Percentiles rank a stretch among this genome's conserved stretches.
These are phyloP conservation scores for Hyaloperonospora brassicae DNA, from an alignment of 352 stramenopile species.

Conservation along the genomic window DNA sequence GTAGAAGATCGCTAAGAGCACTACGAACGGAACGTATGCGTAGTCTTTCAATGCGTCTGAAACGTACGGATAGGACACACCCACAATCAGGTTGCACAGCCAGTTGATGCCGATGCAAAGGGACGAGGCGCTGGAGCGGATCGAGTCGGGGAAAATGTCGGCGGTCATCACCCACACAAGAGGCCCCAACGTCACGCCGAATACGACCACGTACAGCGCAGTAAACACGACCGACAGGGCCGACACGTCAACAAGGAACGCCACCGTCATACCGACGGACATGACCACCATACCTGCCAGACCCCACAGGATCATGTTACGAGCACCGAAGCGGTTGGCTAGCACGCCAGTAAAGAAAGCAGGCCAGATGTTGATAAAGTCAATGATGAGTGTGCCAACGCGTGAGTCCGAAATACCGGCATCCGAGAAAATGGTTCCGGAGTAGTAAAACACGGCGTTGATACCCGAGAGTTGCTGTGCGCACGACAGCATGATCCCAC, in stretches of 20 bases:
- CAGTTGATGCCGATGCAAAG: conserved; percentile 8
- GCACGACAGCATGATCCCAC: conserved; percentile 35
- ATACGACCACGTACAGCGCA: conserved; percentile 23
- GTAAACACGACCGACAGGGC: conserved; percentile 23
- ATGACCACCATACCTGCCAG: conserved; percentile 17
- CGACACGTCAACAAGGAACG: conserved; percentile 14
- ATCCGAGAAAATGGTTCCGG: conserved; percentile 20
- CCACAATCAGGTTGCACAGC: conserved; percentile 14
- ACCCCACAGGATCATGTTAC: conserved; percentile 38
- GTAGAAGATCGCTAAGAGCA: conserved; percentile 5
- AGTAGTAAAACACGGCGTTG: conserved; percentile 24
- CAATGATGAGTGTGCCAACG: conserved; percentile 20
- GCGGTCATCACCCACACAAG: conserved; percentile 9
- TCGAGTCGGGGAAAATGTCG: conserved; percentile 6
- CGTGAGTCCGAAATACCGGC: conserved; percentile 24
- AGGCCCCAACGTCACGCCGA: conserved; percentile 7
- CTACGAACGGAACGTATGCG: conserved; percentile 10
- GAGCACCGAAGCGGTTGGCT: conserved; percentile 37
- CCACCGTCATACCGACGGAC: conserved; percentile 20
- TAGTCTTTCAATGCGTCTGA: conserved; percentile 7
- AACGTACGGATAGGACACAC: conserved; percentile 14
- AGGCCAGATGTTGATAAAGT: conserved; percentile 26
- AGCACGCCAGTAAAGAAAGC: conserved; percentile 22
- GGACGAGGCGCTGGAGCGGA: conserved; percentile 2
- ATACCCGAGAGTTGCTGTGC: conserved; percentile 21